Conservation (phyloP, 108 stramenopile genomes). For the Pseudonitzschia pungens region DNA sequence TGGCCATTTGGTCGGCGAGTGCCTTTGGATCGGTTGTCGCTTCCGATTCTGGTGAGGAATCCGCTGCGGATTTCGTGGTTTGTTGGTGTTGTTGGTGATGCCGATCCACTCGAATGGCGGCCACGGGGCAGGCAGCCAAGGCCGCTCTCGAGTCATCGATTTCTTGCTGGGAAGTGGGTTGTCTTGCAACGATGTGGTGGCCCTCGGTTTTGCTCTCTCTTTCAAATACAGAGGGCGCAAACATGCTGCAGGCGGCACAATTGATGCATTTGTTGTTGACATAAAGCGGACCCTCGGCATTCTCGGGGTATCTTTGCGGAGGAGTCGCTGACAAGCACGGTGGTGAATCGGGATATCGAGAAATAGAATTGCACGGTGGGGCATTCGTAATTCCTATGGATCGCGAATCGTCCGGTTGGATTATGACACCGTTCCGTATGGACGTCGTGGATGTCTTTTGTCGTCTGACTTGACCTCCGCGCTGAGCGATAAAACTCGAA, state of each 20-base stretch:
- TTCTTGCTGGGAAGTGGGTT: conserved; percentile 44
- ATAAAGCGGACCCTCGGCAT: conserved; percentile 58
- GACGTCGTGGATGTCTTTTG: no score
- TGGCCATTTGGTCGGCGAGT: conserved; percentile 24
- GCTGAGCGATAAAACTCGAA: no score
- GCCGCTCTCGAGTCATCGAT: conserved; percentile 60
- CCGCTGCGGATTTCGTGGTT: conserved; percentile 15
- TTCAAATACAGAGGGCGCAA: conserved; percentile 56
- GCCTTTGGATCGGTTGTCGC: no score
- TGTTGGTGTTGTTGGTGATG: conserved; percentile 17
- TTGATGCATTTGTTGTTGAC: conserved; percentile 78
- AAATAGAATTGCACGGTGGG: no score
- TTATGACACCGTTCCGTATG: no score
- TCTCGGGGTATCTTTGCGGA: conserved; percentile 54
- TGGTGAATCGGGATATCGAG: no score
- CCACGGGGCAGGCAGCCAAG: conserved; percentile 70
- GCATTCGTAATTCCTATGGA: no score
- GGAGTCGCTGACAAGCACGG: conserved; percentile 10
- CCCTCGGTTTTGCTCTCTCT: conserved; percentile 17
- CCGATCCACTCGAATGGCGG: conserved; percentile 63
- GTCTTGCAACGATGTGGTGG: conserved; percentile 51
- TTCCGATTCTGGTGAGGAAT: conserved; percentile 22
- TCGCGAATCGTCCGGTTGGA: no score
- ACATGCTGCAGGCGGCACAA: conserved; percentile 62
- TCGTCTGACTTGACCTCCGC: no score